Evolutionary conservation across 805 yeast species (phyloP), one percentile per base, ranked within the genome.

Genomic region (Yarrowia sp.): DNA sequence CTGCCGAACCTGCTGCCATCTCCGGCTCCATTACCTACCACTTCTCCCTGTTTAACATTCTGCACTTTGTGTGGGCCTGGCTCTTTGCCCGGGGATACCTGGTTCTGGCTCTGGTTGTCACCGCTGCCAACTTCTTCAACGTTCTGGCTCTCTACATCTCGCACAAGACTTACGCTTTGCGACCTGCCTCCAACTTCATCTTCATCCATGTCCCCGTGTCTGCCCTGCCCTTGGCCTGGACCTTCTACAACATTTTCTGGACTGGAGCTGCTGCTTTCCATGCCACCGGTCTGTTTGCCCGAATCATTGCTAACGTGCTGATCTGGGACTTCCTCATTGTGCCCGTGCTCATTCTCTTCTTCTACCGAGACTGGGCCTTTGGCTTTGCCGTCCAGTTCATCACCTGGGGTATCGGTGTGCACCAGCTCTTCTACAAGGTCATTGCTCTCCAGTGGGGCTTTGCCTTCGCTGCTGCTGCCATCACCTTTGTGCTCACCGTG

Each of bases 371-470:
- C 78, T 91, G 89, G 85, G 86, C 88, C 4, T 77, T 87, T 66
- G 93, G 91, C 13, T 76, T 89, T 55, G 78, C 87, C 56, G 81
- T 87, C 14, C 78, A 88, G 38, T 80, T 85, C 72, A 78, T 91
- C 72, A 79, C 83, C 70, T 82, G 89, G 68, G 93, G 90, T 42
- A 75, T 91, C 53, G 94, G 87, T 4, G 79, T 89, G 53, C 88
- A 88, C 66, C 97, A 91, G 78, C 75, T 91, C 67, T 81, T 86
- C 74, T 84, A 86, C 58, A 88, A 85, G 78, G 79, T 86, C 43
- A 82, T 91, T 78, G 94, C 94, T 2, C 81, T 91, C 71, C 96
- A 91, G 79, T 91, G 96, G 96, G 85, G 89, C 71, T 91, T 91
- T 79, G 96, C 92, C 3, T 86, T 89, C 71, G 76, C 84, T 66